Conservation (phyloP, 2,329 filamentous ascomycete genomes). For the Aureobasidium musti region DNA sequence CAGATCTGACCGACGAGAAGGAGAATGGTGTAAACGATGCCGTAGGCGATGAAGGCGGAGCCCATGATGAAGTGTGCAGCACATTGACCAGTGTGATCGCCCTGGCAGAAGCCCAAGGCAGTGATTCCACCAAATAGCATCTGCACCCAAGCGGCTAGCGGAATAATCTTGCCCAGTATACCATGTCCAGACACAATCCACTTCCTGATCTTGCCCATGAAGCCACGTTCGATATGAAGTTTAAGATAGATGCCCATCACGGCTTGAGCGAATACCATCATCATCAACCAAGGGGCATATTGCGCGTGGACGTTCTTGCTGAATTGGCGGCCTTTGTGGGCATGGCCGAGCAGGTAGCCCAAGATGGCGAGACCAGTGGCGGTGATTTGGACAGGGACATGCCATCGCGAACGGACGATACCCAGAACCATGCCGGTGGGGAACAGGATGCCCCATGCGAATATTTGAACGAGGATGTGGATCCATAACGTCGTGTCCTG, state of each 20-base stretch:
- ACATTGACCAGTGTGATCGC: slow-evolving; percentile 89
- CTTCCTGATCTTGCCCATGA: slow-evolving; percentile 75
- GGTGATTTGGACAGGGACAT: slow-evolving; percentile 81
- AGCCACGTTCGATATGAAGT: slow-evolving; percentile 81
- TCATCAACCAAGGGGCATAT: slow-evolving; percentile 79
- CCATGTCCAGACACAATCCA: slow-evolving; percentile 73
- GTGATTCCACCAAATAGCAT: slow-evolving; percentile 97
- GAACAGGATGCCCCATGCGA: slow-evolving; percentile 89
- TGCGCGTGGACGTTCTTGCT: slow-evolving; percentile 74
- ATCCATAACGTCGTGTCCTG: slow-evolving; percentile 84
- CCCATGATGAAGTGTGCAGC: slow-evolving; percentile 99
- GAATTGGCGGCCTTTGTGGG: slow-evolving; percentile 87
- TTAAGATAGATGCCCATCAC: slow-evolving; percentile 82
- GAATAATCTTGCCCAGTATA: slow-evolving; percentile 82
- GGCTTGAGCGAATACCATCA: slow-evolving; percentile 75
- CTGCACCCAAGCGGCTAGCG: slow-evolving; percentile 84
- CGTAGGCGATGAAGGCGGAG: slow-evolving; percentile 92
- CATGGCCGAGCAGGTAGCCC: slow-evolving; percentile 89
- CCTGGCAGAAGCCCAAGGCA: slow-evolving; percentile 82
- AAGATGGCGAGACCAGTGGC: slow-evolving; percentile 74
- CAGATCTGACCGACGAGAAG: slow-evolving; percentile 86
- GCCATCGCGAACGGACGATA: slow-evolving; percentile 87
- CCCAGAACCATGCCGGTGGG: slow-evolving; percentile 94
- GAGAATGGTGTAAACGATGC: slow-evolving; percentile 80
- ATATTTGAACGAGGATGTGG: slow-evolving; percentile 84